Evolutionary conservation across 2,329 filamentous ascomycete species (phyloP).

Genomic region (Onygenales sp.): DNA sequence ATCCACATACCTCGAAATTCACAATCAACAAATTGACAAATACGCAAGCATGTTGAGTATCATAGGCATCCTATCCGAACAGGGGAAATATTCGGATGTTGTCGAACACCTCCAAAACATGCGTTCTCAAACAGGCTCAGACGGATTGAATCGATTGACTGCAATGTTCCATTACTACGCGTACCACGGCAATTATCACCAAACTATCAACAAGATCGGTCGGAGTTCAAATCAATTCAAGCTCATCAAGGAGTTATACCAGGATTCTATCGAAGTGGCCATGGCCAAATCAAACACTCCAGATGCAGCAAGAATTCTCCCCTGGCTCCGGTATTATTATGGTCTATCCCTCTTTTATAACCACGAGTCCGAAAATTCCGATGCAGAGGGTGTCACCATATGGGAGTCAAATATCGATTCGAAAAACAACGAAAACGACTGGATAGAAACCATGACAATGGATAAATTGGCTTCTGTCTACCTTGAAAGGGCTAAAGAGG

Average conservation of each 20-base stretch:
- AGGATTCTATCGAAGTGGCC: conserved; percentile 5
- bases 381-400: conserved; percentile 6
- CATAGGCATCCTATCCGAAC: conserved; percentile 2
- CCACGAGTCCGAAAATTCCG: conserved; percentile 2
- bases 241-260: conserved; percentile 6
- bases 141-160: conserved; percentile 7
- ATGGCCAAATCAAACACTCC: conserved; percentile 2
- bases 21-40: conserved; percentile 8
- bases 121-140: conserved; percentile 2
- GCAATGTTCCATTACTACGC: conserved; percentile 8
- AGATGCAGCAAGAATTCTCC: background rate
- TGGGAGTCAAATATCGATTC: conserved; percentile 9
- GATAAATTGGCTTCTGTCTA: conserved; percentile 8
- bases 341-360: conserved; percentile 4
- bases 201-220: conserved; percentile 6
- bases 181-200: background rate
- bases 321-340: conserved; percentile 6
- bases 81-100: conserved; percentile 9
- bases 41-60: conserved; percentile 8
- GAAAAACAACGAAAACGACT: background rate
- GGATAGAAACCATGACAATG: background rate
- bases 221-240: conserved; percentile 1
- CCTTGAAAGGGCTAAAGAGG: conserved; percentile 8
- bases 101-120: conserved; percentile 12
- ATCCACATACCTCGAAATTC: conserved; percentile 7